These are phyloP conservation scores for Immersiella caudata DNA, from an alignment of 495 filamentous ascomycete species.

Conservation along the genomic window DNA sequence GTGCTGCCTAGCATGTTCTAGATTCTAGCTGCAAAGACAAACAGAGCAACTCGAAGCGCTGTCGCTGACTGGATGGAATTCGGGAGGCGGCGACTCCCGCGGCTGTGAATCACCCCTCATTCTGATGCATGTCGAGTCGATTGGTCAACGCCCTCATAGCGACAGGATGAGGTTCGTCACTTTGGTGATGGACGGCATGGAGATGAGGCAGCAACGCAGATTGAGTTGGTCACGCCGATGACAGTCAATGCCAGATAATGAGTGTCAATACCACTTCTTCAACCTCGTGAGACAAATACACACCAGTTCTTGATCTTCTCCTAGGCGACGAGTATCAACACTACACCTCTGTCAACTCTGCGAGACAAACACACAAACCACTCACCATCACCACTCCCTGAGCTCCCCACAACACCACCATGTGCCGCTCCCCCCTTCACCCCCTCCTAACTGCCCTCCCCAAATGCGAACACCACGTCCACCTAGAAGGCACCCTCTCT, in stretches of 20 bases:
- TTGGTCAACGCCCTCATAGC: neutral
- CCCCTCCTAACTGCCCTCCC: conserved; percentile 67
- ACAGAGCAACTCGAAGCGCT: neutral
- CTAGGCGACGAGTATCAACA: no score
- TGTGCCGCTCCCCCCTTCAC: conserved; percentile 61
- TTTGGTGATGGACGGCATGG: no score
- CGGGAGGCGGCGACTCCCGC: conserved; percentile 2
- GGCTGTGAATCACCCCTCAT: neutral
- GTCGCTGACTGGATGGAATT: neutral
- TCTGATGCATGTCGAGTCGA: neutral
- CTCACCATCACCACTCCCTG: neutral
- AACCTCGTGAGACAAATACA: no score
- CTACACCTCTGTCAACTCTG: no score
- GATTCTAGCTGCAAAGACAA: neutral
- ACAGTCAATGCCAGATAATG: neutral
- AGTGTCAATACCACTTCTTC: no score
- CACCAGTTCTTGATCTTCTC: no score
- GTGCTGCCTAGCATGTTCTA: conserved; percentile 4
- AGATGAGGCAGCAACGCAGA: neutral
- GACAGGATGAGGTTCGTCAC: neutral
- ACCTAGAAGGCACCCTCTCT: conserved; percentile 71
- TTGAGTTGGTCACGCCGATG: neutral
- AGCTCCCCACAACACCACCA: conserved; percentile 26
- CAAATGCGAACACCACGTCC: conserved; percentile 81
- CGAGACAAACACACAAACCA: neutral